A percentile compares a stretch with the other conserved stretches of the same genome.
phyloP scores from a whole-genome alignment of 257 asterid species.

The Salvia hispanica region DNA sequence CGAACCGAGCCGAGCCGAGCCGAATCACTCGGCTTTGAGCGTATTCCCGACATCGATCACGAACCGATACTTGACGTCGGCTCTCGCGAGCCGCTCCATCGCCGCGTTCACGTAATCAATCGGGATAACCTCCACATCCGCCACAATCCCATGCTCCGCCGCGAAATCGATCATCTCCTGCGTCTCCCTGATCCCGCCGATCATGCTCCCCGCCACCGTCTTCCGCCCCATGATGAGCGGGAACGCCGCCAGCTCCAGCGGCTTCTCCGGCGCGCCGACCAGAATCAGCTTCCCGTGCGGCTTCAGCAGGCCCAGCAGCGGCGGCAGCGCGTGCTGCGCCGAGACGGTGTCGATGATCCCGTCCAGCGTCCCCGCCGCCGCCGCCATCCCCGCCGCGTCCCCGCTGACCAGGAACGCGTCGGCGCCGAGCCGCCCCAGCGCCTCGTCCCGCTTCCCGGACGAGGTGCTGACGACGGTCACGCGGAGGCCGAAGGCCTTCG shows the following conservation, averaged over 20 bases:
- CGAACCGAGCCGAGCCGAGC: too few species aligned
- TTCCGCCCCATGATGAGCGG: conserved; percentile 39
- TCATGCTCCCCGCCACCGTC: conserved; percentile 31
- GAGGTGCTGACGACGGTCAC: conserved; percentile 52
- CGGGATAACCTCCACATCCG: conserved; percentile 46
- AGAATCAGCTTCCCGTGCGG: conserved; percentile 41
- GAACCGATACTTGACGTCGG: too few species aligned
- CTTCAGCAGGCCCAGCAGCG: conserved; percentile 38
- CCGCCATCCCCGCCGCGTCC: conserved; percentile 31
- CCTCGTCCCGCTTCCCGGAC: conserved; percentile 36
- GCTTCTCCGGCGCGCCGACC: conserved; percentile 42
- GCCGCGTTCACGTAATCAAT: conserved; percentile 46
- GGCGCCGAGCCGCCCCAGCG: conserved; percentile 35
- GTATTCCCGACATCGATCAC: too few species aligned
- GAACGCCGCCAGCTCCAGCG: conserved; percentile 44
- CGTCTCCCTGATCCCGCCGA: conserved; percentile 31
- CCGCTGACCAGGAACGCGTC: conserved; percentile 40
- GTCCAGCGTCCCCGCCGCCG: conserved; percentile 41
- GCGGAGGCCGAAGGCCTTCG: conserved; percentile 43
- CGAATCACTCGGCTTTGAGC: too few species aligned
- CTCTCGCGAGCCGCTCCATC: conserved; percentile 3
- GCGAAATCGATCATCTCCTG: too few species aligned
- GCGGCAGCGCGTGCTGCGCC: conserved; percentile 36
- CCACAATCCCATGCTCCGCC: conserved; percentile 41
- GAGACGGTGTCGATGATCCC: conserved; percentile 45